Percentiles rank a stretch among this genome's conserved stretches.
These are phyloP conservation scores for Terana coerulea DNA, from an alignment of 768 basidiomycete genomes.

Conservation along the genomic window DNA sequence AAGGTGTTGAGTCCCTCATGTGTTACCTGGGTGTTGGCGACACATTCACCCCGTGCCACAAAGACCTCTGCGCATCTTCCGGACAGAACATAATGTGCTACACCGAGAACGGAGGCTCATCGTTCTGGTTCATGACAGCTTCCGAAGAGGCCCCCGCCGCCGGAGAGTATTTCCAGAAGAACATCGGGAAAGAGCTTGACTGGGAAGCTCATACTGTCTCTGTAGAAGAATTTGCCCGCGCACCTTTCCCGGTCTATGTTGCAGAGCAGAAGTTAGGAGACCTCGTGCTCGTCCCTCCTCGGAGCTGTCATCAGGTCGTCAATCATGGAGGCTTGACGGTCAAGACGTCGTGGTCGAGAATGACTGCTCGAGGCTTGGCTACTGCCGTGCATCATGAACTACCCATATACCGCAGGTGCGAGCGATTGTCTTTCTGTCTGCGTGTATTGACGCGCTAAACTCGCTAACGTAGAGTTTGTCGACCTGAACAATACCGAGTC, in stretches of 20 bases:
- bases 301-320: slow-evolving; percentile 81
- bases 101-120: slow-evolving; percentile 65
- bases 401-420: slow-evolving; percentile 73
- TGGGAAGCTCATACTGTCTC: slow-evolving; percentile 68
- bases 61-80: slow-evolving; percentile 79
- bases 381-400: slow-evolving; percentile 69
- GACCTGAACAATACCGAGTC: slow-evolving; percentile 71
- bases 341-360: slow-evolving; percentile 85
- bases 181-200: slow-evolving; percentile 59
- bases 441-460: not conserved
- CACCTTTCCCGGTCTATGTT: slow-evolving; percentile 68
- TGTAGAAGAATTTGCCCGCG: slow-evolving; percentile 56
- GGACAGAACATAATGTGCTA: slow-evolving; percentile 89
- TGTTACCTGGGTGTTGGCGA: slow-evolving; percentile 81
- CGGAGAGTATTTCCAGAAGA: slow-evolving; percentile 52
- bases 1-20: slow-evolving; percentile 74
- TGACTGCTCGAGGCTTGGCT: slow-evolving; percentile 61
- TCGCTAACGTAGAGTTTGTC: slow-evolving; percentile 57
- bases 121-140: slow-evolving; percentile 87
- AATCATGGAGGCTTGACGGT: slow-evolving; percentile 78
- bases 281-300: slow-evolving; percentile 74
- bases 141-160: slow-evolving; percentile 52
- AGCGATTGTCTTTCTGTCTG: slow-evolving; percentile 6
- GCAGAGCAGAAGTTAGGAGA: slow-evolving; percentile 74
- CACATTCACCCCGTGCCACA: slow-evolving; percentile 82